These are phyloP conservation scores for Brettanomyces anomalus DNA, from an alignment of 805 yeast genomes.

Conservation along the genomic window DNA sequence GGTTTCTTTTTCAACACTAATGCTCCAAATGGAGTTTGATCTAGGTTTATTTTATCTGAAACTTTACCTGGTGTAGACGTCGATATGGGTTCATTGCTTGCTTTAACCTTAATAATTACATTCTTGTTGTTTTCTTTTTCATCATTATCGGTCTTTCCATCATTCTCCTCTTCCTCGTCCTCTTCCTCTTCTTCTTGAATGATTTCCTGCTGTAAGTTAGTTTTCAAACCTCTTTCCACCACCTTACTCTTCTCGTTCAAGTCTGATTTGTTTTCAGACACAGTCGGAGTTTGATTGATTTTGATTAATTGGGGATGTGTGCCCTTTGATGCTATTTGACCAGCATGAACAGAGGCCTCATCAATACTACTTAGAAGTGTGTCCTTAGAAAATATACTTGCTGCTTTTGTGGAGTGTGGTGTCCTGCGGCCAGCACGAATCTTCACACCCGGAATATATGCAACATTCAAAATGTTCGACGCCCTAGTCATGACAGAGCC, in stretches of 20 bases:
- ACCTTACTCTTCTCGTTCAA: slow-evolving; percentile 12
- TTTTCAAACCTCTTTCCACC: neutral
- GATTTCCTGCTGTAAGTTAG: neutral
- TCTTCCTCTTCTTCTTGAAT: slow-evolving; percentile 16
- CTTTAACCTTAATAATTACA: neutral
- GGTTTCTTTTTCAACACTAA: slow-evolving; percentile 7
- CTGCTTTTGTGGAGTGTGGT: slow-evolving; percentile 14
- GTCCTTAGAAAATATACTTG: slow-evolving; percentile 23
- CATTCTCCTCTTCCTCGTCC: slow-evolving; percentile 4
- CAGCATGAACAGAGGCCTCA: slow-evolving; percentile 25
- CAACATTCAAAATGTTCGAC: slow-evolving; percentile 82
- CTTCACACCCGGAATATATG: slow-evolving; percentile 91
- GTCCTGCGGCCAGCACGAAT: slow-evolving; percentile 28
- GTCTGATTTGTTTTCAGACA: slow-evolving; percentile 15
- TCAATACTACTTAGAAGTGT: slow-evolving; percentile 26
- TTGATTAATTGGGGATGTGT: slow-evolving; percentile 19
- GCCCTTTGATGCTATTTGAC: slow-evolving; percentile 21
- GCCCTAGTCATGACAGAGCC: slow-evolving; percentile 69
- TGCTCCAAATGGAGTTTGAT: slow-evolving; percentile 8
- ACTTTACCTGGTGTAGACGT: neutral
- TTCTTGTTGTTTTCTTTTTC: neutral
- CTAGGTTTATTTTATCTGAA: slow-evolving; percentile 2
- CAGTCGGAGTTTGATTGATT: too few relatives aligned
- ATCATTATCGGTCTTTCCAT: too few relatives aligned
- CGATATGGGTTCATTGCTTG: neutral